These are phyloP conservation scores for Claviceps spartinae DNA, from an alignment of 2,329 filamentous ascomycete genomes.

Conservation along the genomic window DNA sequence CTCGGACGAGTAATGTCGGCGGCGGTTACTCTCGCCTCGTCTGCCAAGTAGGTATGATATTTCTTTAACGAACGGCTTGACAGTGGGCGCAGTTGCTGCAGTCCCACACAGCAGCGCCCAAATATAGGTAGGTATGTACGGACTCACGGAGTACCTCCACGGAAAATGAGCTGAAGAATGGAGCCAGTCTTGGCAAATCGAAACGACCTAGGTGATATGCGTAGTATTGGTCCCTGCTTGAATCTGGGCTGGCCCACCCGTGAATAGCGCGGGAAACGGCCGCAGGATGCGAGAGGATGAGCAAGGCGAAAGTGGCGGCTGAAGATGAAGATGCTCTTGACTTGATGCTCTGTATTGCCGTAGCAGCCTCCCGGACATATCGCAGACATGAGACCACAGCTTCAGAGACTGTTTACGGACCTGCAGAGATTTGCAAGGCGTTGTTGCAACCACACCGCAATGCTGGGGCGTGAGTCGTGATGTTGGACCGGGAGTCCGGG, in stretches of 20 bases:
- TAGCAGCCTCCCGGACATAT: conserved; percentile 3
- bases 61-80: background rate
- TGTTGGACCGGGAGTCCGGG: background rate
- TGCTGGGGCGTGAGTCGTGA: background rate
- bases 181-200: conserved; percentile 1
- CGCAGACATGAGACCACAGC: background rate
- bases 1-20: background rate
- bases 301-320: background rate
- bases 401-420: background rate
- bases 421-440: too few species aligned
- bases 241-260: background rate
- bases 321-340: conserved; percentile 3
- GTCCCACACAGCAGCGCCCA: background rate
- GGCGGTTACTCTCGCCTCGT: background rate
- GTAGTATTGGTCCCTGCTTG: background rate
- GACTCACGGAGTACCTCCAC: background rate
- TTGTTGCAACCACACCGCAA: too few species aligned
- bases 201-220: too few species aligned
- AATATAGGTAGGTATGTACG: background rate
- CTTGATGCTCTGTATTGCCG: conserved; percentile 2
- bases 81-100: background rate
- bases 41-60: background rate
- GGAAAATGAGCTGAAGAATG: background rate
- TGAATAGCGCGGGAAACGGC: background rate
- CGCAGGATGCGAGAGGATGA: background rate